A percentile compares a stretch with the other conserved stretches of the same genome.
These are phyloP conservation scores for Yamadazyma epiphylla DNA, from an alignment of 1,139 yeast species.

Conservation along the genomic window DNA sequence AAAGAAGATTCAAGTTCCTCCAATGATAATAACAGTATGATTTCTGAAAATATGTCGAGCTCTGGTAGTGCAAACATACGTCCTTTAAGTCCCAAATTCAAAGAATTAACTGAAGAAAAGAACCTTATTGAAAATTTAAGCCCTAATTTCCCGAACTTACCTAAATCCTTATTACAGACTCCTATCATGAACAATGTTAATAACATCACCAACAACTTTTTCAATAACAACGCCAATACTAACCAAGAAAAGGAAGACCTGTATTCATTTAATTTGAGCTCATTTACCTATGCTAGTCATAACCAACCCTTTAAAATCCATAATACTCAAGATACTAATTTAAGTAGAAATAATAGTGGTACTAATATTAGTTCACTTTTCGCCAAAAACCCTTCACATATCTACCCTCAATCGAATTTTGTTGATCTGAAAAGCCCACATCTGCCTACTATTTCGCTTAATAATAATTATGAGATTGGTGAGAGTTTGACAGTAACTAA, in stretches of 20 bases:
- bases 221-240: slow-evolving; percentile 13
- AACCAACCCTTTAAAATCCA: slow-evolving; percentile 1
- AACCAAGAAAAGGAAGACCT: slow-evolving; percentile 23
- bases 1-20: not conserved
- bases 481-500: slow-evolving; percentile 35
- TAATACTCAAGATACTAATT: slow-evolving; percentile 1
- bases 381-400: slow-evolving; percentile 11
- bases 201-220: slow-evolving; percentile 33
- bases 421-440: no score
- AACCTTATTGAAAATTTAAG: slow-evolving; percentile 3
- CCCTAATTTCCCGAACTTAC: slow-evolving; percentile 11
- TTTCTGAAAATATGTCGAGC: no score
- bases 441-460: not conserved
- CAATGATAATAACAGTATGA: not conserved
- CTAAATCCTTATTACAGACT: slow-evolving; percentile 23
- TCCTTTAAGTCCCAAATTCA: not conserved
- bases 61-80: not conserved
- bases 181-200: slow-evolving; percentile 28
- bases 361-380: slow-evolving; percentile 22
- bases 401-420: slow-evolving; percentile 8
- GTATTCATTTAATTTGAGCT: slow-evolving; percentile 32
- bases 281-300: slow-evolving; percentile 23
- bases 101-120: not conserved
- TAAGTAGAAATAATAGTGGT: slow-evolving; percentile 14
- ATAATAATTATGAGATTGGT: slow-evolving; percentile 8